These are phyloP conservation scores for Talaromyces thailandensis DNA, from an alignment of 495 filamentous ascomycete species.

Conservation along the genomic window DNA sequence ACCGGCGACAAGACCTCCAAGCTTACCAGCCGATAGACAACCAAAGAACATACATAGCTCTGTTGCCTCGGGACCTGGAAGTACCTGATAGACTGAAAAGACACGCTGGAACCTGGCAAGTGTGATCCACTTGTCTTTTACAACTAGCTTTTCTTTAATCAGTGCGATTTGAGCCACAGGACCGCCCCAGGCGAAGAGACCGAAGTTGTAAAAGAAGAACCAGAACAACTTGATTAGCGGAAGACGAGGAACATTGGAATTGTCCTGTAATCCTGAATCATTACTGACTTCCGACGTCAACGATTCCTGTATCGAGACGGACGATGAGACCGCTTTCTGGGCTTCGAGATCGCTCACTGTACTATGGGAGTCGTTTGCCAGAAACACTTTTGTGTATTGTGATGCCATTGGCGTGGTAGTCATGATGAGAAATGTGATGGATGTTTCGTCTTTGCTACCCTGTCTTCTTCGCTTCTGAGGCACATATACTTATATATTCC, in stretches of 20 bases:
- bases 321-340: neutral
- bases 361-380: neutral
- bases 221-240: constrained; percentile 20
- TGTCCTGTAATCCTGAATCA: constrained; percentile 7
- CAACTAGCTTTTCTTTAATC: constrained; percentile 25
- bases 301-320: neutral
- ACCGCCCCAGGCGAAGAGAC: constrained; percentile 29
- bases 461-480: neutral
- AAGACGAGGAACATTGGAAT: constrained; percentile 21
- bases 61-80: constrained; percentile 25
- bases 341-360: neutral
- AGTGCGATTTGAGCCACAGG: constrained; percentile 28
- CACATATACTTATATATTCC: neutral
- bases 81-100: constrained; percentile 28
- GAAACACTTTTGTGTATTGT: neutral
- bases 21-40: constrained; percentile 21
- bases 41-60: constrained; percentile 32
- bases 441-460: neutral
- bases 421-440: neutral
- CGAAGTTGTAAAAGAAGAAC: constrained; percentile 30
- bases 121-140: constrained; percentile 27
- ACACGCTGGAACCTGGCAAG: constrained; percentile 24
- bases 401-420: neutral
- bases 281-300: neutral
- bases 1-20: constrained; percentile 25